Base-by-base conservation (phyloP, 495 filamentous ascomycete genomes). In the Aspergillus heteromorphus region DNA sequence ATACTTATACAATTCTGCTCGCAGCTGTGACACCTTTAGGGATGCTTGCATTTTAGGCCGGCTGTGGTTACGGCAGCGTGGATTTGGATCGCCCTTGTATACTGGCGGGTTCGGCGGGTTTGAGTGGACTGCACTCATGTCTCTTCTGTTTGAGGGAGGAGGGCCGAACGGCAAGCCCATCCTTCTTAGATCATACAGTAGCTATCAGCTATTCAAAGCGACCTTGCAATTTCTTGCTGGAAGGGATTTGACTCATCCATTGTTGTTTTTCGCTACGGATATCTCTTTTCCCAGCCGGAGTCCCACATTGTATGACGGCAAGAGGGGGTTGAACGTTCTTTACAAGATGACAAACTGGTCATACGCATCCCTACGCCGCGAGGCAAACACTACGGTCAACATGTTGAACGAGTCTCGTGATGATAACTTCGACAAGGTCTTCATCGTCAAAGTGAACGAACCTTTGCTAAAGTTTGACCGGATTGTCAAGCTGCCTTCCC, bases 121-220 rank as follows among this genome's bases (percentile, higher is more conserved):
- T 54, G 92, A 98, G 65, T 97, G 90, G 90, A 80, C 86, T 0
- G 74, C 83, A 21, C 63, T 91, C 1, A 78, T 88, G 59, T 88
- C 91, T n/a, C 73, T 96, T 17, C 74, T 97, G 2, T 76, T 97
- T 47, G 86, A 91, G 64, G 81, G 83, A 2, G 86, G 87, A 9
- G 87, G 84, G 14, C 77, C 78, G 2, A 85, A 81, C 57, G 88
- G 87, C 4, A 79, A 83, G 48, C 76, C 85, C 2, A 64, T 91
- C 19, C 75, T 98, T 2, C 85, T 89, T 20, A 71, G 83, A 14
- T 87, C 88, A 7, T 88, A 95, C 59, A 95, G 87, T 69, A 88
- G 86, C 72, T 93, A 93, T 41, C 92, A 98, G 68, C 81, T 97
- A 53, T 96, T 98, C 77, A 97, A 95, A 66, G 91, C 87, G 1